A percentile compares a stretch with the other conserved stretches of the same genome.
Conservation (phyloP, 306 rosid genomes). For the Cucurbita pepo region DNA sequence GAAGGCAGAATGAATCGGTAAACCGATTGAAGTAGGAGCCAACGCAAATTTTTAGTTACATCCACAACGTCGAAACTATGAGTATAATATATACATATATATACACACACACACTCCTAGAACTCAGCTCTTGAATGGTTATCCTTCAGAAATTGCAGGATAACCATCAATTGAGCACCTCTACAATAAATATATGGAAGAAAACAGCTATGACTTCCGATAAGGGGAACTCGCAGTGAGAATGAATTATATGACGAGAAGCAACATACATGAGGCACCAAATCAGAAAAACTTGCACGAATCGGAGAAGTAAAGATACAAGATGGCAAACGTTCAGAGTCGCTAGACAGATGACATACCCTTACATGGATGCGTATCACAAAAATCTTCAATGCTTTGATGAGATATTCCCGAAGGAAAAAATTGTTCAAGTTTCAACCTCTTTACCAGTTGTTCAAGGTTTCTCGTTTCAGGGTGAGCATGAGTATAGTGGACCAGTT, state of each 20-base stretch:
- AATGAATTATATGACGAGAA: background rate
- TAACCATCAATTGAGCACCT: background rate
- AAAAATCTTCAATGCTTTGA: background rate
- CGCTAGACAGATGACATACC: background rate
- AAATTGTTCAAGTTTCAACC: background rate
- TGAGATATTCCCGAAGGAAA: background rate
- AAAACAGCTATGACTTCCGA: background rate
- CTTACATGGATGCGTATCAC: background rate
- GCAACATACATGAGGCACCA: background rate
- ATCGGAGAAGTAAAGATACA: background rate
- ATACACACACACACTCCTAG: background rate
- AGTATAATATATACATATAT: background rate
- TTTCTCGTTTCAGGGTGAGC: background rate
- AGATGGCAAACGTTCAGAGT: background rate
- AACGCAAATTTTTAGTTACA: background rate
- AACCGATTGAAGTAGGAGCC: background rate
- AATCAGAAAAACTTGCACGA: background rate
- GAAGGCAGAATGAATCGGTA: background rate
- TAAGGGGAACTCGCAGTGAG: background rate
- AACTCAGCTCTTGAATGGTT: background rate
- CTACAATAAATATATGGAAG: background rate
- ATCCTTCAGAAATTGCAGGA: background rate
- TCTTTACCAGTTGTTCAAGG: background rate
- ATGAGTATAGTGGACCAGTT: background rate
- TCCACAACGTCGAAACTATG: background rate